phyloP scores from a whole-genome alignment of 78 protist genomes.

The Guillardia theta region DNA sequence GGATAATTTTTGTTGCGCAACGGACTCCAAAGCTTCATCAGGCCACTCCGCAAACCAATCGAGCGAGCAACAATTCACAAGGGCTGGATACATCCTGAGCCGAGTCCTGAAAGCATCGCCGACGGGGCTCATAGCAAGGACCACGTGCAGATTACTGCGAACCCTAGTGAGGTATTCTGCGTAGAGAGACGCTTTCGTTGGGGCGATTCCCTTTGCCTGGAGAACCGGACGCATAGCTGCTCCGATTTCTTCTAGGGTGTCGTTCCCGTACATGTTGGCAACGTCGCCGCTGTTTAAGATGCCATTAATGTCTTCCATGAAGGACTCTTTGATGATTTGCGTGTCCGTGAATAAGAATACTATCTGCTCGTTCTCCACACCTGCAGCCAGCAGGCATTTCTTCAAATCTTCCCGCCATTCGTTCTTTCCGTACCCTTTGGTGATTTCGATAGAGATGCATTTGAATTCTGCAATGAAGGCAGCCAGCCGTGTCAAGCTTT shows the following conservation, averaged over 20 bases:
- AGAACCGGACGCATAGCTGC: constrained; percentile 53
- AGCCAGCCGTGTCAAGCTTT: constrained; percentile 83
- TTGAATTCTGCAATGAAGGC: constrained; percentile 66
- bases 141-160: constrained; percentile 70
- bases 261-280: constrained; percentile 76
- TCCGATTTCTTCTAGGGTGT: constrained; percentile 70
- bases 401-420: constrained; percentile 80
- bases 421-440: constrained; percentile 58
- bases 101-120: constrained; percentile 81
- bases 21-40: constrained; percentile 81
- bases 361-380: constrained; percentile 63
- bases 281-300: constrained; percentile 88
- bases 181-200: constrained; percentile 61
- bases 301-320: constrained; percentile 88
- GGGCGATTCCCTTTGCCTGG: constrained; percentile 44
- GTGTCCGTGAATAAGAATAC: constrained; percentile 88
- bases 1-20: constrained; percentile 58
- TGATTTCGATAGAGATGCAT: constrained; percentile 41
- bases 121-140: constrained; percentile 83
- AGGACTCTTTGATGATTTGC: constrained; percentile 76
- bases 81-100: constrained; percentile 87
- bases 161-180: constrained; percentile 64
- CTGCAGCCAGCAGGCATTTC: constrained; percentile 57
- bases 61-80: constrained; percentile 82
- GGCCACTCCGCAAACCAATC: constrained; percentile 94